phyloP scores from a whole-genome alignment of 768 basidiomycete species.

The Kwoniella shandongensis region DNA sequence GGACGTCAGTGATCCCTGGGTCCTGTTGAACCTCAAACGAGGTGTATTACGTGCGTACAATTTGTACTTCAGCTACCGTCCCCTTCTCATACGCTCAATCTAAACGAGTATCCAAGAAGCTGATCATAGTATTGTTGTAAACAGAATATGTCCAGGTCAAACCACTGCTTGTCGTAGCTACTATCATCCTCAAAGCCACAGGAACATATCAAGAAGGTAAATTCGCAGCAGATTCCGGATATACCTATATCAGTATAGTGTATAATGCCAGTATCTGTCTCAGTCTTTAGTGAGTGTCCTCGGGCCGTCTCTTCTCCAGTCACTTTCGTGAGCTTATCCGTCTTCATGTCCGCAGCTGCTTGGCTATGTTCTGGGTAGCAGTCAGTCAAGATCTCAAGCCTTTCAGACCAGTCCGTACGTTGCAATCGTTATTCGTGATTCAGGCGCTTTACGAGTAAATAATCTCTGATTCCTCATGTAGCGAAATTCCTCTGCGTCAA shows the following conservation, averaged over 20 bases:
- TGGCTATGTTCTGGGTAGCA: constrained; percentile 96
- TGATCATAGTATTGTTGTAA: background rate
- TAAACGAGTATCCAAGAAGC: constrained; percentile 66
- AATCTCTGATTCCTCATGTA: constrained; percentile 19
- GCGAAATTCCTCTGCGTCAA: constrained; percentile 99
- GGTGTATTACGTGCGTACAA: constrained; percentile 79
- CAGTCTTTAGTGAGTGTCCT: constrained; percentile 64
- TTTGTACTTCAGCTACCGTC: background rate
- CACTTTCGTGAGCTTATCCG: constrained; percentile 3
- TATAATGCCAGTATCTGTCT: constrained; percentile 56
- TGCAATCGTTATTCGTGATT: background rate
- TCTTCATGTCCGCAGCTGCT: no score
- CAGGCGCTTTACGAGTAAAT: background rate
- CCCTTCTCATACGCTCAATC: background rate
- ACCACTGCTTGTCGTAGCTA: constrained; percentile 79
- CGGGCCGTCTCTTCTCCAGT: background rate
- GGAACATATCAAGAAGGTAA: constrained; percentile 89
- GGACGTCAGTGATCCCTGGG: constrained; percentile 92
- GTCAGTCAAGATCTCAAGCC: constrained; percentile 85
- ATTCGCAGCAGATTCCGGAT: constrained; percentile 80
- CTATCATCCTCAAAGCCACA: constrained; percentile 77
- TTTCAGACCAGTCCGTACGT: constrained; percentile 59
- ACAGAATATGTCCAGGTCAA: constrained; percentile 97
- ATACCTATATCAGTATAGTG: constrained; percentile 82
- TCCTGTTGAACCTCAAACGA: constrained; percentile 87